Evolutionary conservation across 106 monocot genomes (phyloP), one percentile per base, ranked within the genome.

Genomic region (Dioscorea dumetorum): DNA sequence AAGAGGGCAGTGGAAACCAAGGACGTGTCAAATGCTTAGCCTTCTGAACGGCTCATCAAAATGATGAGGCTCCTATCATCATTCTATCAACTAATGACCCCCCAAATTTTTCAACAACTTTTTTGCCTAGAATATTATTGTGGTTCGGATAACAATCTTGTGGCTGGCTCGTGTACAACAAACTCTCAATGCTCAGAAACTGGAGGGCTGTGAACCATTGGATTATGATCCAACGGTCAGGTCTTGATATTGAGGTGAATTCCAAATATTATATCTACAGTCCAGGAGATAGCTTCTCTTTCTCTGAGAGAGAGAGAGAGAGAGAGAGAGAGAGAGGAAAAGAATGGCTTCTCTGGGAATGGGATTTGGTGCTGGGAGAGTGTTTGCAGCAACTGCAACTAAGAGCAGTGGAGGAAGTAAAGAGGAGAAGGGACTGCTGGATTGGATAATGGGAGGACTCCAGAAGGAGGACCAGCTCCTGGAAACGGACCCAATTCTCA

Each of bases 381-480:
- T 74, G 17, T 60, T 70, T 52, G 58, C 48, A 21, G 60, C 72
- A 14, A 72, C 70, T 18, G 76, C 76, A 22, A 49, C 67, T 1
- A 78, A 69, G 74, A 63, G 71, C 33, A 50, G 49, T 4, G 51
- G 74, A 1, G 56, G 69, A 1, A 33, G 69, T 59, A 35, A 50
- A 14, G 83, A 83, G 54, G 74, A 78, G 67, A 83, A 83, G 61
- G 74, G 74, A 19, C 61, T 63, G n/a, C 16, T 83, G 57, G 83
- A 83, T 22, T 83, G 83, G 83, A 74, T 83, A 14, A 48, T 78
- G 20, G 78, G 78, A 4, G 74, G 62, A 3, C n/a, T 83, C 56
- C 78, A 74, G 78, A 83, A 78, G 66, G 65, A 82, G 17, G 83
- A 78, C 57, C 83, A 83, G 74, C 74, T 83, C 35, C 70, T 78